A percentile compares a stretch with the other conserved stretches of the same genome.
Conservation (phyloP, 2,329 filamentous ascomycete species). For the Talaromyces sp. region DNA sequence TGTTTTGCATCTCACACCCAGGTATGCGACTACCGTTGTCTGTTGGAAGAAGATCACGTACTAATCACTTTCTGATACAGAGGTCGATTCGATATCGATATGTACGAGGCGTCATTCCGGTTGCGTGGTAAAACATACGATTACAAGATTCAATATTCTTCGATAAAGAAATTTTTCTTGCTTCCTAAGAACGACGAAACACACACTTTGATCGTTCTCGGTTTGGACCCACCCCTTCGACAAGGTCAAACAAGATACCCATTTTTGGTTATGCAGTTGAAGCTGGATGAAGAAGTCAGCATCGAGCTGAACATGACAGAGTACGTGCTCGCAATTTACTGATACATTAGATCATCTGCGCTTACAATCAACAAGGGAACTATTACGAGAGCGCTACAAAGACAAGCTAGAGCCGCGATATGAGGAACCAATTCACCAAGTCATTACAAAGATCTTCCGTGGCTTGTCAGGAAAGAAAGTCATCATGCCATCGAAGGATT, state of each 20-base stretch:
- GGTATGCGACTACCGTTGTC: constrained; percentile 48
- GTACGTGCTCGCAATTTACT: constrained; percentile 27
- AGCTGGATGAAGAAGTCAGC: constrained; percentile 94
- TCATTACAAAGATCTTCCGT: constrained; percentile 92
- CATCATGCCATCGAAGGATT: constrained; percentile 88
- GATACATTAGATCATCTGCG: background rate
- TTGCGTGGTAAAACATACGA: constrained; percentile 98
- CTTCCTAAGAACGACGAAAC: constrained; percentile 98
- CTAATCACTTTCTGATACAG: constrained; percentile 44
- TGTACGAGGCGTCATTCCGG: constrained; percentile 97
- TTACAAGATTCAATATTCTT: constrained; percentile 99
- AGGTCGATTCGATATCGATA: constrained; percentile 99
- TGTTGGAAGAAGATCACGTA: background rate
- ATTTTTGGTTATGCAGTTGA: constrained; percentile 98
- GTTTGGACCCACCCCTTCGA: constrained; percentile 87
- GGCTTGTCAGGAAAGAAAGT: constrained; percentile 94
- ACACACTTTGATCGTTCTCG: constrained; percentile 90
- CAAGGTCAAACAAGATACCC: constrained; percentile 98
- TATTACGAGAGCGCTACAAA: constrained; percentile 80
- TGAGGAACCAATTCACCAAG: constrained; percentile 87
- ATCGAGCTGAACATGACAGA: constrained; percentile 96
- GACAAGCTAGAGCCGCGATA: constrained; percentile 86
- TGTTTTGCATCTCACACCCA: constrained; percentile 92
- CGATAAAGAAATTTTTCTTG: constrained; percentile 98
- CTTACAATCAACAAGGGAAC: constrained; percentile 49